Conservation (phyloP, 2,329 filamentous ascomycete genomes). For the Peltaster fructicola region DNA sequence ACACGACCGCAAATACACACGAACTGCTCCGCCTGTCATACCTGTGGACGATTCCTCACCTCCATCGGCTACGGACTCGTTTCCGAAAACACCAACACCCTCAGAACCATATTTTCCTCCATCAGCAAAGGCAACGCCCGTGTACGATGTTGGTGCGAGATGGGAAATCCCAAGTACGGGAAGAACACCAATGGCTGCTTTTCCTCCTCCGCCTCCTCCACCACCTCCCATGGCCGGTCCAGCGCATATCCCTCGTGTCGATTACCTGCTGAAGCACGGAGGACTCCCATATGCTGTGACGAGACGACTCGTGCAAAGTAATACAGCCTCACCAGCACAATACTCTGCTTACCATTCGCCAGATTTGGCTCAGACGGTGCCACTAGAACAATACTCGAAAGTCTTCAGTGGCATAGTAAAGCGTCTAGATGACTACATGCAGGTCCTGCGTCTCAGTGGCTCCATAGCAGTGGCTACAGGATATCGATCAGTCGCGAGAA, state of each 20-base stretch:
- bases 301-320: constrained; percentile 52
- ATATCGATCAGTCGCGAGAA: constrained; percentile 81
- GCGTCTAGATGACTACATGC: constrained; percentile 69
- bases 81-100: constrained; percentile 27
- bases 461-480: constrained; percentile 90
- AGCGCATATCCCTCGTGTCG: constrained; percentile 61
- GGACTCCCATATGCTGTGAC: constrained; percentile 57
- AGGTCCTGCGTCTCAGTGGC: constrained; percentile 65
- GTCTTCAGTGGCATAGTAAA: constrained; percentile 71
- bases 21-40: constrained; percentile 17
- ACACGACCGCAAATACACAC: constrained; percentile 19
- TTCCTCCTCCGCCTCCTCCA: constrained; percentile 52
- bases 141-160: constrained; percentile 23
- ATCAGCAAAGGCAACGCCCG: constrained; percentile 21
- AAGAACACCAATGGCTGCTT: constrained; percentile 11
- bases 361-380: constrained; percentile 18
- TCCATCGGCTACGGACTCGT: constrained; percentile 25
- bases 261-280: constrained; percentile 82
- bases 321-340: constrained; percentile 34
- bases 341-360: constrained; percentile 44
- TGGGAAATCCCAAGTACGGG: constrained; percentile 3
- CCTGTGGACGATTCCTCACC: constrained; percentile 23
- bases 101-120: constrained; percentile 21
- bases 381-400: constrained; percentile 21
- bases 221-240: constrained; percentile 48